These are phyloP conservation scores for Lipomyces kockii DNA, from an alignment of 805 yeast genomes.

Conservation along the genomic window DNA sequence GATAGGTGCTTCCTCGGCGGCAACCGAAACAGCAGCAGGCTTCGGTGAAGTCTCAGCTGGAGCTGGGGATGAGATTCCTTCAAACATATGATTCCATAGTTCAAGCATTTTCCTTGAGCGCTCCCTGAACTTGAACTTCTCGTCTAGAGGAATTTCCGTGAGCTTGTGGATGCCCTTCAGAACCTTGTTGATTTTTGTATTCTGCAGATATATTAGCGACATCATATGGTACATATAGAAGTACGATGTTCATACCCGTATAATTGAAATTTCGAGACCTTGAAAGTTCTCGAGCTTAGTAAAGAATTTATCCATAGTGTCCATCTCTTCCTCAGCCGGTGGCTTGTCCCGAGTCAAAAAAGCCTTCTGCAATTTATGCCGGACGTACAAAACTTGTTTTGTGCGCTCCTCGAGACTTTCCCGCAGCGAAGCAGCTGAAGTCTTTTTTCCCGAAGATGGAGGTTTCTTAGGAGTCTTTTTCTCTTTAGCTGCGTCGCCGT, in stretches of 20 bases:
- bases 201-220: slow-evolving; percentile 15
- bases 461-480: slow-evolving; percentile 23
- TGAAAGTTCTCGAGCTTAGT: slow-evolving; percentile 42
- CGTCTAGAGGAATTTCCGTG: slow-evolving; percentile 42
- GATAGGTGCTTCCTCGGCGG: background rate
- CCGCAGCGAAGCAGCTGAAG: slow-evolving; percentile 7
- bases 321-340: slow-evolving; percentile 41
- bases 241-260: slow-evolving; percentile 23
- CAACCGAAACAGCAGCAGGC: background rate
- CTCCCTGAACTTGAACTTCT: slow-evolving; percentile 41
- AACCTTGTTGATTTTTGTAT: slow-evolving; percentile 46
- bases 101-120: slow-evolving; percentile 40
- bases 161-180: slow-evolving; percentile 43
- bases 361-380: slow-evolving; percentile 45
- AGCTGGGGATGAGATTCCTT: slow-evolving; percentile 15
- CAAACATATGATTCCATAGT: slow-evolving; percentile 38
- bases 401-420: slow-evolving; percentile 29
- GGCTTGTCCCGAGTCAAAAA: slow-evolving; percentile 39
- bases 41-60: slow-evolving; percentile 3
- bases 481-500: slow-evolving; percentile 26
- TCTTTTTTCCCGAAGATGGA: slow-evolving; percentile 15
- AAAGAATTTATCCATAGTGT: slow-evolving; percentile 40
- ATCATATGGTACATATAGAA: background rate
- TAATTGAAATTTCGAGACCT: slow-evolving; percentile 42
- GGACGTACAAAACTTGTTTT: slow-evolving; percentile 40